phyloP scores from a whole-genome alignment of 306 rosid species.

The Cercis canadensis region DNA sequence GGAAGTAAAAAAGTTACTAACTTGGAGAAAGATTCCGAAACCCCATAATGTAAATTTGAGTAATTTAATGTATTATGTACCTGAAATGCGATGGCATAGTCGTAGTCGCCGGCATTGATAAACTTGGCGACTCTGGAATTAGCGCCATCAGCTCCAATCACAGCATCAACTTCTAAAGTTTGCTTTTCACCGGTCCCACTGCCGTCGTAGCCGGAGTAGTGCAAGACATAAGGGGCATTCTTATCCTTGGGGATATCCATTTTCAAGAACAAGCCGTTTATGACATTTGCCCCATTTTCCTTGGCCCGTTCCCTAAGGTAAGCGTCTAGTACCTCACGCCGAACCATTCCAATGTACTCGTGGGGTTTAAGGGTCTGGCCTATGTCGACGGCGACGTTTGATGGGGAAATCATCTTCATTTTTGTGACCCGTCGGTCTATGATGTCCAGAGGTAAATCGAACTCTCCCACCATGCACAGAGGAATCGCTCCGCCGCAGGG shows the following conservation, averaged over 20 bases:
- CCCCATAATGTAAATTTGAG: neutral
- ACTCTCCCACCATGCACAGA: conserved; percentile 96
- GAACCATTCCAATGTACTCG: conserved; percentile 95
- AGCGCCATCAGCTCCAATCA: conserved; percentile 97
- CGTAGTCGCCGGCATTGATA: conserved; percentile 92
- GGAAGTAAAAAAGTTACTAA: conserved; percentile 6
- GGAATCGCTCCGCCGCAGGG: conserved; percentile 99
- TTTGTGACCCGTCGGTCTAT: conserved; percentile 94
- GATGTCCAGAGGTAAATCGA: conserved; percentile 82
- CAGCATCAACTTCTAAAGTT: conserved; percentile 90
- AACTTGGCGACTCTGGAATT: conserved; percentile 94
- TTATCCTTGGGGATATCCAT: conserved; percentile 74
- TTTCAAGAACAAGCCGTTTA: conserved; percentile 85
- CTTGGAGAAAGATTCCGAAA: conserved; percentile 4
- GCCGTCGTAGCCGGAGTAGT: conserved; percentile 71
- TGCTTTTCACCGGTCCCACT: conserved; percentile 79
- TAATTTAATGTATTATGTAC: conserved; percentile 31
- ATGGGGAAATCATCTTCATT: conserved; percentile 99
- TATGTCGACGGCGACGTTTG: conserved; percentile 94
- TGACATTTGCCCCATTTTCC: conserved; percentile 76
- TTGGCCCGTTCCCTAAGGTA: conserved; percentile 75
- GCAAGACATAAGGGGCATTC: conserved; percentile 72
- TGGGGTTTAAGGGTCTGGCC: conserved; percentile 87
- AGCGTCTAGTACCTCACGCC: conserved; percentile 87
- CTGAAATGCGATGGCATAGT: conserved; percentile 98